A percentile compares a stretch with the other conserved stretches of the same genome.
phyloP scores from a whole-genome alignment of 768 basidiomycete species.

The Suillus occidentalis region DNA sequence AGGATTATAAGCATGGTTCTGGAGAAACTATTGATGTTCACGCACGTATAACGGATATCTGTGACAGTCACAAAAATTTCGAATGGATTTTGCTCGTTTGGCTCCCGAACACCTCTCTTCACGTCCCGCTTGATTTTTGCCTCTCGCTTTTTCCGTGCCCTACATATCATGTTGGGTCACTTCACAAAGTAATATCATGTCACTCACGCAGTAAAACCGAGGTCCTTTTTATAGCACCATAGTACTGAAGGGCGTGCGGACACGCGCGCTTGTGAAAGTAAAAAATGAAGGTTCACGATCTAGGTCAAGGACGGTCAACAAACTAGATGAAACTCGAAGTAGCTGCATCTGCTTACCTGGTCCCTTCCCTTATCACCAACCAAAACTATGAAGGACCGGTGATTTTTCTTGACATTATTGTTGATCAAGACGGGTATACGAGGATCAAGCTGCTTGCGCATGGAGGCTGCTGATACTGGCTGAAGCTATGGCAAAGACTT shows the following conservation, averaged over 20 bases:
- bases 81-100: constrained; percentile 95
- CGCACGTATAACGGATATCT: constrained; percentile 95
- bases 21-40: constrained; percentile 14
- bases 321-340: not conserved
- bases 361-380: constrained; percentile 94
- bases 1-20: not conserved
- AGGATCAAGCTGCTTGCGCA: constrained; percentile 89
- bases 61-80: constrained; percentile 99
- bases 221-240: constrained; percentile 99
- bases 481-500: not conserved
- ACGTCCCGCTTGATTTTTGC: constrained; percentile 96
- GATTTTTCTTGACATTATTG: constrained; percentile 91
- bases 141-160: constrained; percentile 96
- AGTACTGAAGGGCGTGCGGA: constrained; percentile 89
- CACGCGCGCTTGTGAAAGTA: constrained; percentile 88
- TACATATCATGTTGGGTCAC: constrained; percentile 24
- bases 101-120: constrained; percentile 90
- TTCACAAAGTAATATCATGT: not conserved
- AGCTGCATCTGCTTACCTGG: constrained; percentile 55
- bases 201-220: constrained; percentile 89
- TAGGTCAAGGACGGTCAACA: constrained; percentile 26
- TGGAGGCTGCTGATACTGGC: constrained; percentile 24
- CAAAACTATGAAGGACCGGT: constrained; percentile 93
- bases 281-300: constrained; percentile 94
- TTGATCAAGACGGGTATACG: constrained; percentile 90